Evolutionary conservation across 768 basidiomycete species (phyloP).

Genomic region (Leucocoprinus birnbaumii): DNA sequence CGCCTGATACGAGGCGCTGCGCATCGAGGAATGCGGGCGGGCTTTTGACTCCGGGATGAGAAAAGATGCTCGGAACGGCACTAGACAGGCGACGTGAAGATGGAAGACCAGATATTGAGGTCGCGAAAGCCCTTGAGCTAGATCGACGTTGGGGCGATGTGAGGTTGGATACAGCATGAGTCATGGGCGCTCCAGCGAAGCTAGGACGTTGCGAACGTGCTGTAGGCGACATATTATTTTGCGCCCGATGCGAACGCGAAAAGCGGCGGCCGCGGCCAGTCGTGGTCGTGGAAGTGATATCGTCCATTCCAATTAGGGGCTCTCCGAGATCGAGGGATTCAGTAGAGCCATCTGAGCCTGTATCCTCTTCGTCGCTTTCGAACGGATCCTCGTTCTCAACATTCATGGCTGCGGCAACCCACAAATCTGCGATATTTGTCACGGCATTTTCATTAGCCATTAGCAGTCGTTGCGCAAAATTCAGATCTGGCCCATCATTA

Average conservation of each 20-base stretch:
- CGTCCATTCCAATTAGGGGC: conserved; percentile 13
- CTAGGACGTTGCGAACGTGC: conserved; percentile 26
- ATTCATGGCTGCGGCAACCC: conserved; percentile 97
- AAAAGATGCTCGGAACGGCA: conserved; percentile 72
- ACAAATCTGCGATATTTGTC: conserved; percentile 92
- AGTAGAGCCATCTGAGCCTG: conserved; percentile 25
- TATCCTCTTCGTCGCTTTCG: conserved; percentile 43
- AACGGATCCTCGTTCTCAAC: conserved; percentile 88
- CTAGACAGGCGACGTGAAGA: conserved; percentile 54
- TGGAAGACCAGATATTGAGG: conserved; percentile 5
- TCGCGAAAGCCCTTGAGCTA: conserved; percentile 11
- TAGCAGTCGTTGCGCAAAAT: conserved; percentile 84
- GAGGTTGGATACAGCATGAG: conserved; percentile 25
- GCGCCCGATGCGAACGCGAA: conserved; percentile 4
- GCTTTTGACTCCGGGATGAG: conserved; percentile 77
- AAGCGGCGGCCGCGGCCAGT: conserved; percentile 9
- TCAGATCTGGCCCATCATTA: conserved; percentile 51
- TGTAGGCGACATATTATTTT: conserved; percentile 18
- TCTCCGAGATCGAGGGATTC: conserved; percentile 31
- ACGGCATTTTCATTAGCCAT: conserved; percentile 96
- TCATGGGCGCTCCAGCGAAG: conserved; percentile 19
- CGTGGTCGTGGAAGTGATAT: not conserved
- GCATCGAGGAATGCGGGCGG: conserved; percentile 77
- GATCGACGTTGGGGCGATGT: conserved; percentile 21
- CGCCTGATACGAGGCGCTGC: conserved; percentile 52